Evolutionary conservation across 2,329 filamentous ascomycete species (phyloP).

Genomic region (Phialocephala sp.): DNA sequence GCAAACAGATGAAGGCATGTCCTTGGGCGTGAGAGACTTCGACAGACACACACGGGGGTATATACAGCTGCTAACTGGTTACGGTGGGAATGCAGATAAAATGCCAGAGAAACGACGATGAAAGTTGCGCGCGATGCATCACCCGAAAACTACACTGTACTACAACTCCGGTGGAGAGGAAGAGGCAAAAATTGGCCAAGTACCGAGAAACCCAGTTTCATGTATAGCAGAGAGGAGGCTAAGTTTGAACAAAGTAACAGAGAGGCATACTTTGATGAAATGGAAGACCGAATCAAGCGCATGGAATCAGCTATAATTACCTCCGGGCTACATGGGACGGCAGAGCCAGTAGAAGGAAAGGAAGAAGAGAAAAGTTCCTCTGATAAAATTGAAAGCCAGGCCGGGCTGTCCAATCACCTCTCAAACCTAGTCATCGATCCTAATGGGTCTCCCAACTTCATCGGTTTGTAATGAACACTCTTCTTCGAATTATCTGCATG

Average conservation of each 20-base stretch:
- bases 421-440: slow-evolving; percentile 32
- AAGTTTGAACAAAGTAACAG: slow-evolving; percentile 24
- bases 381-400: slow-evolving; percentile 30
- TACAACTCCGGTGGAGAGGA: slow-evolving; percentile 36
- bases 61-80: slow-evolving; percentile 10
- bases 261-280: slow-evolving; percentile 28
- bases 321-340: slow-evolving; percentile 21
- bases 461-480: slow-evolving; percentile 26
- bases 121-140: slow-evolving; percentile 33
- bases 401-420: slow-evolving; percentile 31
- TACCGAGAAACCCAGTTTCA: slow-evolving; percentile 19
- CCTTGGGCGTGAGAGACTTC: slow-evolving; percentile 6
- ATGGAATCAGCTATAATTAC: slow-evolving; percentile 35
- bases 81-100: slow-evolving; percentile 38
- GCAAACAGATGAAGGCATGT: slow-evolving; percentile 38
- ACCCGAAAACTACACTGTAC: slow-evolving; percentile 31
- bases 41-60: slow-evolving; percentile 13
- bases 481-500: slow-evolving; percentile 4
- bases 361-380: slow-evolving; percentile 22
- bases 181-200: slow-evolving; percentile 35
- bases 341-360: slow-evolving; percentile 11
- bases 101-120: slow-evolving; percentile 32
- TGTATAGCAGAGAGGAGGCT: slow-evolving; percentile 15
- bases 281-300: slow-evolving; percentile 36
- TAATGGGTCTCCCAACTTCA: slow-evolving; percentile 30